These are phyloP conservation scores for Saccharomycopsis babjevae DNA, from an alignment of 805 yeast species.

Conservation along the genomic window DNA sequence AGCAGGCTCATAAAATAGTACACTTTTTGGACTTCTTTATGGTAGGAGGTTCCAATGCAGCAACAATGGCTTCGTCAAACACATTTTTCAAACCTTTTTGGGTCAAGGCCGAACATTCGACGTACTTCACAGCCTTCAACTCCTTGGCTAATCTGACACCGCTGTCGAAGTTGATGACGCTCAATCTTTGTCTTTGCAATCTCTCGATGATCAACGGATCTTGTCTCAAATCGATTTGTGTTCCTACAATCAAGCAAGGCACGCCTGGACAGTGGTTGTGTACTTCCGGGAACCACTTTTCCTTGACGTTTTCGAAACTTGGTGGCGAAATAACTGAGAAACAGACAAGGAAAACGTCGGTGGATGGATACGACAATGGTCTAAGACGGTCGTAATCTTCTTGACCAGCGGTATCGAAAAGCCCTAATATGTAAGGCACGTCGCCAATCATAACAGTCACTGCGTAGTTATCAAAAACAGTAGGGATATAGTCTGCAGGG, in stretches of 20 bases:
- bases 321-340: slow-evolving; percentile 96
- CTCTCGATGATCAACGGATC: slow-evolving; percentile 87
- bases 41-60: slow-evolving; percentile 95
- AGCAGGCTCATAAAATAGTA: slow-evolving; percentile 47
- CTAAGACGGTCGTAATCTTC: slow-evolving; percentile 97
- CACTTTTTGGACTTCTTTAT: slow-evolving; percentile 73
- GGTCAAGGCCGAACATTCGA: slow-evolving; percentile 95
- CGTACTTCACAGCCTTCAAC: slow-evolving; percentile 89
- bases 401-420: slow-evolving; percentile 98
- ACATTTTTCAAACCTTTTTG: slow-evolving; percentile 95
- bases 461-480: slow-evolving; percentile 94
- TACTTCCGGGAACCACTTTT: slow-evolving; percentile 98
- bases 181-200: slow-evolving; percentile 79
- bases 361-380: slow-evolving; percentile 93
- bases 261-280: slow-evolving; percentile 98
- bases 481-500: slow-evolving; percentile 97
- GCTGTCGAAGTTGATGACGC: slow-evolving; percentile 75
- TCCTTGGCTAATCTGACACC: slow-evolving; percentile 93
- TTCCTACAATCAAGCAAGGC: slow-evolving; percentile 93
- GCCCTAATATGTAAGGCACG: slow-evolving; percentile 94
- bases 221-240: slow-evolving; percentile 89
- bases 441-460: slow-evolving; percentile 95
- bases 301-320: slow-evolving; percentile 92
- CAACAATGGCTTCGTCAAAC: slow-evolving; percentile 97
- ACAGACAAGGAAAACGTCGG: slow-evolving; percentile 93